Evolutionary conservation across 2,329 filamentous ascomycete species (phyloP), one percentile per base, ranked within the genome.

Genomic region (Trichophyton equinum): DNA sequence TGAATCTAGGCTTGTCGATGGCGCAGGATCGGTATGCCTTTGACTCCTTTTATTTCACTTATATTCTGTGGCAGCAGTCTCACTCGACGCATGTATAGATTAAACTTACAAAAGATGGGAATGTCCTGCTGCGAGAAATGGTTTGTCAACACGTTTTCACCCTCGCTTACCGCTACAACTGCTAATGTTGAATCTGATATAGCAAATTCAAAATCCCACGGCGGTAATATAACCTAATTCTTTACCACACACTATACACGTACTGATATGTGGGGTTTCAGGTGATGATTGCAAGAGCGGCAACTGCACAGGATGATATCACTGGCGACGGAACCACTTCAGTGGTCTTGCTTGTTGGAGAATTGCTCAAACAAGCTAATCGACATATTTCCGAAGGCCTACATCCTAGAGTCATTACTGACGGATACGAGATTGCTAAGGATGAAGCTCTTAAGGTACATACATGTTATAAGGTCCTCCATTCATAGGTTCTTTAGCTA

Each of bases 101-200:
- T 79, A 99, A 99, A 79, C 83, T 99, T 74, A 99, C 94, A 69
- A 99, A 99, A 77, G 94, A 99, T 78, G 94, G 94, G 73, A 96
- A 95, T 71, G 92, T 97, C 63, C 80, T 86, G 66, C 71, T 86
- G 68, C 81, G 82, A 69, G 83, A 86, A 72, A 86, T 86, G 83
- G 77, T 82, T 68, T 60, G 76, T 71, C 47, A 65, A 18, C 25
- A 11, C 18, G 40, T 44, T 36, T 25, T 42, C 56, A 27, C 30
- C 42, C 22, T 58, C 56, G 59, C 25, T 30, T 40, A 58, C 27
- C 15, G 6, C n/a, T 57, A 40, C 22, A 44, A 15, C 20, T 57
- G 38, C 55, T 57, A 57, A 57, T 30, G 20, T 7, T 25, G 11
- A 13, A 18, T 57, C 30, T 58, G 46, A 25, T 13, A 42, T 64